Percentiles rank a stretch among this genome's conserved stretches.
These are phyloP conservation scores for Chlamydomonas reinhardtii DNA, from an alignment of 163 green algal genomes.

Conservation along the genomic window DNA sequence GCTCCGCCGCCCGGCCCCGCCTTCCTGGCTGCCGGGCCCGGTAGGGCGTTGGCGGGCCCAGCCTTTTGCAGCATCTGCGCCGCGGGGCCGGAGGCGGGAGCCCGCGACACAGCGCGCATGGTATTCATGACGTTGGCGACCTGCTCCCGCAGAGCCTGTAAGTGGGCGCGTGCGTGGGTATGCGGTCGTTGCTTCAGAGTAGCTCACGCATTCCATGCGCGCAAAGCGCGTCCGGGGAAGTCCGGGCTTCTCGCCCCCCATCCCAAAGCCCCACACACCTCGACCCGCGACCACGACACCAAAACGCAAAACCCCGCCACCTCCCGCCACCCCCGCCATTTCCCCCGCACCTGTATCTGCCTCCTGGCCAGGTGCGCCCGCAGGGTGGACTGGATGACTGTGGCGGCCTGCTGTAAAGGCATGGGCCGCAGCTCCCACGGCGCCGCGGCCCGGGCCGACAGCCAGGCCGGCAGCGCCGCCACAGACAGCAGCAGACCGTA, in stretches of 20 bases:
- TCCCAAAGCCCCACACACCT: not conserved
- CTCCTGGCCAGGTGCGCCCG: not conserved
- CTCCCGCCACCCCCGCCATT: too few species aligned
- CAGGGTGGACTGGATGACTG: slow-evolving; percentile 14
- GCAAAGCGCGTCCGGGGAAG: too few species aligned
- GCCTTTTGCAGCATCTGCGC: not conserved
- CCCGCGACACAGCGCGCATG: not conserved
- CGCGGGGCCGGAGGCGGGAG: too few species aligned
- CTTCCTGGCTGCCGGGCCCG: too few species aligned
- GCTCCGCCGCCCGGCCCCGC: too few species aligned
- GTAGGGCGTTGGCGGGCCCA: not conserved
- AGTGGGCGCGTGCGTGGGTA: too few species aligned
- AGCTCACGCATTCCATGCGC: too few species aligned
- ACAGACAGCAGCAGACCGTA: slow-evolving; percentile 12
- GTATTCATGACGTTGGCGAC: not conserved
- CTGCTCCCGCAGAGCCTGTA: not conserved
- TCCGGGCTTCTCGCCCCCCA: too few species aligned
- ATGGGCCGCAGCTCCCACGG: slow-evolving; percentile 40
- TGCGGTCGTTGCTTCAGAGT: too few species aligned
- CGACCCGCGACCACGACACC: too few species aligned
- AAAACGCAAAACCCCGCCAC: too few species aligned
- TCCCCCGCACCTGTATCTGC: not conserved
- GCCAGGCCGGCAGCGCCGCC: slow-evolving; percentile 15
- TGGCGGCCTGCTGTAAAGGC: not conserved
- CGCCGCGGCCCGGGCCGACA: not conserved